phyloP scores from a whole-genome alignment of 2,329 filamentous ascomycete species.

The Metarhizium album region DNA sequence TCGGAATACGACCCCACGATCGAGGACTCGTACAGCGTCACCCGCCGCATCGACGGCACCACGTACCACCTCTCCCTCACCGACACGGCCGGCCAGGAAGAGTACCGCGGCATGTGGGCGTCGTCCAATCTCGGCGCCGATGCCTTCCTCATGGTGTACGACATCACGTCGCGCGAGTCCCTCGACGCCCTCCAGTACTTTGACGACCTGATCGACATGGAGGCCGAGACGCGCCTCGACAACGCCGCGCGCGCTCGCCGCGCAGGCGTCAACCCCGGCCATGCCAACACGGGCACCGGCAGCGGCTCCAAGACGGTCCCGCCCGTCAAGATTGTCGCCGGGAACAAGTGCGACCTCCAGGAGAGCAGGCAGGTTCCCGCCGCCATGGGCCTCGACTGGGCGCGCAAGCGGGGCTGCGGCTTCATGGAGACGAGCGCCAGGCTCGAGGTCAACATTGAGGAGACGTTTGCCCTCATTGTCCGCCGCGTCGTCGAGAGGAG shows the following conservation, averaged over 20 bases:
- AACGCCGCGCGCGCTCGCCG: constrained; percentile 43
- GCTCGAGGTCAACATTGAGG: constrained; percentile 79
- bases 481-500: constrained; percentile 50
- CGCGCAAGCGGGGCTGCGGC: constrained; percentile 58
- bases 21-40: constrained; percentile 78
- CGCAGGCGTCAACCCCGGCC: constrained; percentile 25
- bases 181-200: constrained; percentile 68
- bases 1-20: constrained; percentile 74
- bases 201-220: constrained; percentile 75
- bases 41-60: constrained; percentile 68
- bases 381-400: constrained; percentile 65
- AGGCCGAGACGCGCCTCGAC: constrained; percentile 58
- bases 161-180: constrained; percentile 62
- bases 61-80: constrained; percentile 70
- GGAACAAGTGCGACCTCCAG: constrained; percentile 78
- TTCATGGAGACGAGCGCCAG: constrained; percentile 86
- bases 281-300: constrained; percentile 18
- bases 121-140: constrained; percentile 67
- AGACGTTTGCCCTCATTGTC: constrained; percentile 68
- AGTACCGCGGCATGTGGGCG: constrained; percentile 82
- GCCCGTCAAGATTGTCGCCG: constrained; percentile 73
- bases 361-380: constrained; percentile 59
- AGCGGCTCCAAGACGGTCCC: constrained; percentile 43
- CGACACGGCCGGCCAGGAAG: constrained; percentile 82
- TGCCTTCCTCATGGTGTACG: constrained; percentile 79